Percentiles rank a stretch among this genome's conserved stretches.
Evolutionary conservation across 1,139 yeast species (phyloP).

Genomic region (Blastobotrys persicus): DNA sequence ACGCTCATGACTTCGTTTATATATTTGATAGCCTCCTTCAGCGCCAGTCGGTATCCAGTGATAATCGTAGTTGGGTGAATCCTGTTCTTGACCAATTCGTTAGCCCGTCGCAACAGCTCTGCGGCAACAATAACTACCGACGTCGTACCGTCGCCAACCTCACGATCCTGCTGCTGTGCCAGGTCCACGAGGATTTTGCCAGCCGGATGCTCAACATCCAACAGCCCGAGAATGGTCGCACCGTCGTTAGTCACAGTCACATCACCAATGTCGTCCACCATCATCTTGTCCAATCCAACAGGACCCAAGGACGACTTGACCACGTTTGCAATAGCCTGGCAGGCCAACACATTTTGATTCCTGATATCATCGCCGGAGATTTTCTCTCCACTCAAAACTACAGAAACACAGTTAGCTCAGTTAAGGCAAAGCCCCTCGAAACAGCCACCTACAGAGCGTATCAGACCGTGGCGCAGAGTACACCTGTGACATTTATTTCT

Average conservation of each 20-base stretch:
- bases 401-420: slow-evolving; percentile 8
- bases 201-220: slow-evolving; percentile 98
- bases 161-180: slow-evolving; percentile 98
- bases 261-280: slow-evolving; percentile 98
- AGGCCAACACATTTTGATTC: slow-evolving; percentile 90
- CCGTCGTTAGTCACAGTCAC: slow-evolving; percentile 99
- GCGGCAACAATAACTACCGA: slow-evolving; percentile 96
- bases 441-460: slow-evolving; percentile 55
- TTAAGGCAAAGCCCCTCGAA: not conserved
- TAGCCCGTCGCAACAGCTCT: slow-evolving; percentile 88
- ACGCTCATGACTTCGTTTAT: slow-evolving; percentile 81
- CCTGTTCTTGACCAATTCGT: slow-evolving; percentile 87
- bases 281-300: slow-evolving; percentile 96
- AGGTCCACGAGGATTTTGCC: slow-evolving; percentile 95
- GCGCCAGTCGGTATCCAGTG: slow-evolving; percentile 91
- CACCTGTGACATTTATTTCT: slow-evolving; percentile 57
- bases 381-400: slow-evolving; percentile 90
- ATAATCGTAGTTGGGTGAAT: slow-evolving; percentile 98
- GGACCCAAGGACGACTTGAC: slow-evolving; percentile 97
- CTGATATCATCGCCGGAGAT: slow-evolving; percentile 95
- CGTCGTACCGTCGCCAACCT: slow-evolving; percentile 92
- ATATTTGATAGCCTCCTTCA: slow-evolving; percentile 87
- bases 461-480: slow-evolving; percentile 79
- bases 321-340: slow-evolving; percentile 95
- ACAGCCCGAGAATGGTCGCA: slow-evolving; percentile 84